Conservation (phyloP, 495 filamentous ascomycete species). For the Baudoinia panamericana region DNA sequence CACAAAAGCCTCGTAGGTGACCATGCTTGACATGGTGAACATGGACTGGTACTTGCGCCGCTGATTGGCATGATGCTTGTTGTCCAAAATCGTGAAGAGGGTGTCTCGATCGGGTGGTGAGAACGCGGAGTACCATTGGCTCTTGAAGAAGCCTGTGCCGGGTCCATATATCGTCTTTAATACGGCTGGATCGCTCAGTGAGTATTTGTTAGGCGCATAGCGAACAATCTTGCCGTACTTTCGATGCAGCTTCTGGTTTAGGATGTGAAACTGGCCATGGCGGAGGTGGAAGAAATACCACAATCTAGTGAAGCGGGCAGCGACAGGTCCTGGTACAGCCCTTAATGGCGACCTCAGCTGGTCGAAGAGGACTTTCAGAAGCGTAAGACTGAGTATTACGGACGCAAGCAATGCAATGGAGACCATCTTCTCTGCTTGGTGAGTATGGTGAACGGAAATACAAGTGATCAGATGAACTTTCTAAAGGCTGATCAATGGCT, state of each 20-base stretch:
- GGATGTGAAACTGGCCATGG: conserved; percentile 33
- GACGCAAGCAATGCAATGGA: no score
- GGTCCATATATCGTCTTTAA: conserved; percentile 36
- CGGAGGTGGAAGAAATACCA: conserved; percentile 41
- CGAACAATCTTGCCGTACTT: conserved; percentile 35
- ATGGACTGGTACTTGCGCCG: conserved; percentile 30
- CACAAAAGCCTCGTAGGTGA: conserved; percentile 43
- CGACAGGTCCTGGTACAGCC: conserved; percentile 17
- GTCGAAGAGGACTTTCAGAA: background rate
- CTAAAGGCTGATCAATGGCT: conserved; percentile 5
- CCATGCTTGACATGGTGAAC: conserved; percentile 42
- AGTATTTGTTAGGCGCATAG: conserved; percentile 39
- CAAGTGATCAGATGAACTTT: conserved; percentile 17
- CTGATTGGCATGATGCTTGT: conserved; percentile 31
- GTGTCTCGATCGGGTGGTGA: conserved; percentile 7
- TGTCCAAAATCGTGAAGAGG: conserved; percentile 34
- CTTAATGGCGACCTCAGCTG: conserved; percentile 9
- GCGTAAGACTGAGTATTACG: no score
- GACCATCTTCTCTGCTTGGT: no score
- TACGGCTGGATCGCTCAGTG: conserved; percentile 33
- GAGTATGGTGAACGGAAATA: no score
- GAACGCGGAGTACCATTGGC: conserved; percentile 10
- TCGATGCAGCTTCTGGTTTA: conserved; percentile 36
- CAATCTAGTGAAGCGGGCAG: conserved; percentile 33
- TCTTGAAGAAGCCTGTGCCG: conserved; percentile 17